Evolutionary conservation across 225 moss, liverwort and hornwort genomes (phyloP), one percentile per base, ranked within the genome.

Genomic region (Takakia lepidozioides): DNA sequence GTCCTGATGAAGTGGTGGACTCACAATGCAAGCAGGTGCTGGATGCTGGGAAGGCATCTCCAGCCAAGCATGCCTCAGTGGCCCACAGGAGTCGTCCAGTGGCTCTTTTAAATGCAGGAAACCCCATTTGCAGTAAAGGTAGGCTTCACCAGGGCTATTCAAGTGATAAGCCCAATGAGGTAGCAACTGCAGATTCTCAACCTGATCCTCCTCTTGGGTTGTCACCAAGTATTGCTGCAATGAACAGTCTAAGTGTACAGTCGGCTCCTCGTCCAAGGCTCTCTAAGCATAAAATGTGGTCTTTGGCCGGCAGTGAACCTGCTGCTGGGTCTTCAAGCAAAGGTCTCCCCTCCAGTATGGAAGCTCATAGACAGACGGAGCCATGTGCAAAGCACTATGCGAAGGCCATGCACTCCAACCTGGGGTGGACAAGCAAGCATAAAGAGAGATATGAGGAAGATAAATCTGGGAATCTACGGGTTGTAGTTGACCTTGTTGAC

Each of bases 401-500:
- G 3, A 9, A 28, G n/a, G n/a, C n/a, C n/a, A n/a, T n/a, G n/a
- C 27, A 6, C 13, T 10, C 4, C 24, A 48, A 18, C 9, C 0
- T 27, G 27, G 2, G 24, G 10, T 3, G 48, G 48, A 49, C 48
- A 39, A 16, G 51, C 29, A 17, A 46, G 35, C 14, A 51, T 9
- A 71, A 45, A 43, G 68, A 72, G 58, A 58, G 68, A 29, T 37
- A 51, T 25, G 72, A 55, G 54, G 35, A 54, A 23, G 60, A 60
- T 32, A 53, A 32, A 7, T 54, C 57, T 51, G 77, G 77, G 48
- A 50, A 63, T 42, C 1, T 27, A 16, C 34, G 58, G 28, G 55
- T 66, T 2, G 48, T 77, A 37, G 54, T 72, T 6, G 77, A 68
- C 46, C 77, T 77, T n/a, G 58, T 39, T 22, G 72, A 72, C 50